These are phyloP conservation scores for Pyropia yezoensis DNA, from an alignment of 23 red algal genomes.

Conservation along the genomic window DNA sequence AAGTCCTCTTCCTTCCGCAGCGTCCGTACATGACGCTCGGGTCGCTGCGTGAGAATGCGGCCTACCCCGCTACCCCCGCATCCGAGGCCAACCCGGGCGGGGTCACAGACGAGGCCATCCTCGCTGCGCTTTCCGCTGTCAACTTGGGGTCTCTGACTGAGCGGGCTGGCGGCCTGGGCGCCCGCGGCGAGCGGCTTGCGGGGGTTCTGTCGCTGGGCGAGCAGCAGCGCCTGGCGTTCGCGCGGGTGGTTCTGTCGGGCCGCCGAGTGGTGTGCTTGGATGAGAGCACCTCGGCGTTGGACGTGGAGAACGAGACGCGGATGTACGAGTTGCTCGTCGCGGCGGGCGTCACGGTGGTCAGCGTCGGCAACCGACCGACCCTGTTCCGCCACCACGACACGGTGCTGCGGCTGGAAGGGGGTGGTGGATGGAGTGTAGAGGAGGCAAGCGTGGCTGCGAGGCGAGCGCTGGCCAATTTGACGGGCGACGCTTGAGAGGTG, in stretches of 20 bases:
- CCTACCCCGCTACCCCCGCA: conserved; percentile 39
- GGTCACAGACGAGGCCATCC: conserved; percentile 49
- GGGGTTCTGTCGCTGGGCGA: conserved; percentile 78
- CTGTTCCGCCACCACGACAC: conserved; percentile 63
- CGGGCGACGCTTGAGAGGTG: too few species aligned
- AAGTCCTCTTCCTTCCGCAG: conserved; percentile 89
- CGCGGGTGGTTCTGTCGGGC: conserved; percentile 51
- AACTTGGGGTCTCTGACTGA: conserved; percentile 59
- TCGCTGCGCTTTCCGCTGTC: conserved; percentile 37
- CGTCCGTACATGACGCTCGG: conserved; percentile 87
- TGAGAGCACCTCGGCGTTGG: conserved; percentile 72
- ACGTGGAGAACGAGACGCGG: conserved; percentile 74
- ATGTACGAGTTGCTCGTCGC: conserved; percentile 70
- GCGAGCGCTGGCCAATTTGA: too few species aligned
- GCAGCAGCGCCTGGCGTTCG: conserved; percentile 96
- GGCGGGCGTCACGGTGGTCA: conserved; percentile 58
- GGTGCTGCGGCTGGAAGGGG: conserved; percentile 18
- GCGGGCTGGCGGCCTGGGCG: conserved; percentile 48
- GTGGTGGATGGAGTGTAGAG: conserved; percentile 1
- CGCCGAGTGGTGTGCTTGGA: conserved; percentile 67
- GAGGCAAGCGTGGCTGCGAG: too few species aligned
- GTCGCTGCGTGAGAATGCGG: conserved; percentile 75
- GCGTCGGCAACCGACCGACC: conserved; percentile 86
- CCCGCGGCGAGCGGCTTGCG: conserved; percentile 42
- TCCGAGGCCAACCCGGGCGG: conserved; percentile 4